Conservation (phyloP, 345 rosid genomes). For the Rhodomyrtus tomentosa region DNA sequence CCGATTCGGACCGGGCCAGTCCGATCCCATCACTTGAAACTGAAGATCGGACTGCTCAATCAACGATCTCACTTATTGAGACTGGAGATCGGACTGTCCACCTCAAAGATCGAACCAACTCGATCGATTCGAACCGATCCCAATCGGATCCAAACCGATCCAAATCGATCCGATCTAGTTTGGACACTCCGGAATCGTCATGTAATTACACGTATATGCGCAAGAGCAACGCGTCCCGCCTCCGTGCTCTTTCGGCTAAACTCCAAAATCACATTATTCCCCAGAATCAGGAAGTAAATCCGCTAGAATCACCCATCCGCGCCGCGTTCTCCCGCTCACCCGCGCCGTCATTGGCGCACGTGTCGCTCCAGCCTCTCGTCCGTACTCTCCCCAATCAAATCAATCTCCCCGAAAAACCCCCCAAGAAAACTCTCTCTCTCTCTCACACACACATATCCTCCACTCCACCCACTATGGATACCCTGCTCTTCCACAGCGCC, state of each 20-base stretch:
- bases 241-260: neutral
- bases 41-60: too few relatives aligned
- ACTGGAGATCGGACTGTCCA: too few relatives aligned
- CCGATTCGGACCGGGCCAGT: too few relatives aligned
- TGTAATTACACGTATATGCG: neutral
- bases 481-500: slow-evolving; percentile 22
- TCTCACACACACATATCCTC: neutral
- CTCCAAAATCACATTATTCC: neutral
- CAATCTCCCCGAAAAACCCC: neutral
- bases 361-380: neutral
- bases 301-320: neutral
- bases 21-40: too few relatives aligned
- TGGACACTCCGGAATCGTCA: too few relatives aligned
- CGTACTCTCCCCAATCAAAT: neutral
- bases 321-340: neutral
- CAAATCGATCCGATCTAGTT: too few relatives aligned
- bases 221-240: neutral
- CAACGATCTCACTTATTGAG: too few relatives aligned
- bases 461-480: slow-evolving; percentile 31
- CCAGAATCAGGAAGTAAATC: neutral
- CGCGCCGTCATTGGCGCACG: neutral
- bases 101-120: too few relatives aligned
- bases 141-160: too few relatives aligned
- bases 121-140: too few relatives aligned
- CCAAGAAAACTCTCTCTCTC: neutral